Base-by-base conservation (phyloP, 2,329 filamentous ascomycete genomes). In the Achaetomium macrosporum region DNA sequence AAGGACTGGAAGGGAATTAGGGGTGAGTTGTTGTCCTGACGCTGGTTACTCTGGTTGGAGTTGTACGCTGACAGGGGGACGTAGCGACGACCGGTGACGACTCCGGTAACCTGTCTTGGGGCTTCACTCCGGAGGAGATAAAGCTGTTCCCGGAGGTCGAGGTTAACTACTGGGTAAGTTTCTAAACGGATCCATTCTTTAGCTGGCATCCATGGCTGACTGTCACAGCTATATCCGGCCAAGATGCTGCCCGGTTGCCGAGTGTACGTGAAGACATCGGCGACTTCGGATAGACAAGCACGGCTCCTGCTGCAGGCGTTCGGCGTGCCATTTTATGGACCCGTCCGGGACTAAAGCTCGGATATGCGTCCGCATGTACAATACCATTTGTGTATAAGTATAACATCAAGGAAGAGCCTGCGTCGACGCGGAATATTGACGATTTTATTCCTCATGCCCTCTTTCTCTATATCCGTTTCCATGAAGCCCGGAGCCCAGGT, bases 81-180 rank as follows among this genome's bases (percentile, higher is more conserved):
- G 41, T 53, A 69, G 70, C 68, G 31, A 81, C 75, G 41, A 88
- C 88, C 37, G 93, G 93, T 65, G 93, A 99, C 69, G 84, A 83
- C 65, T 85, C 86, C 57, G 93, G 93, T 36, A 96, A 97, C 69
- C 78, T 99, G 61, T 79, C 78, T 10, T 92, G 91, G 69, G 93
- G 93, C 61, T 76, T 99, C 63, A 78, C 78, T 13, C 77, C 85
- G 5, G 84, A 89, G 54, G 82, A 87, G 61, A 83, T 96, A 63
- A 83, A 86, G 47, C 75, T 88, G 59, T 99, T 97, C 73, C 93
- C 93, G 0, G 93, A 99, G 74, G 82, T 99, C 42, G 91, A 96
- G 71, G 83, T 90, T 63, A 96, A 96, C 74, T 96, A 93, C 66
- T 89, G 95, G 72, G 90, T 95, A 73, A 79, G 88, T 79, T 25